A percentile compares a stretch with the other conserved stretches of the same genome.
Conservation (phyloP, 2,329 filamentous ascomycete species). For the Neoascochyta sp. region DNA sequence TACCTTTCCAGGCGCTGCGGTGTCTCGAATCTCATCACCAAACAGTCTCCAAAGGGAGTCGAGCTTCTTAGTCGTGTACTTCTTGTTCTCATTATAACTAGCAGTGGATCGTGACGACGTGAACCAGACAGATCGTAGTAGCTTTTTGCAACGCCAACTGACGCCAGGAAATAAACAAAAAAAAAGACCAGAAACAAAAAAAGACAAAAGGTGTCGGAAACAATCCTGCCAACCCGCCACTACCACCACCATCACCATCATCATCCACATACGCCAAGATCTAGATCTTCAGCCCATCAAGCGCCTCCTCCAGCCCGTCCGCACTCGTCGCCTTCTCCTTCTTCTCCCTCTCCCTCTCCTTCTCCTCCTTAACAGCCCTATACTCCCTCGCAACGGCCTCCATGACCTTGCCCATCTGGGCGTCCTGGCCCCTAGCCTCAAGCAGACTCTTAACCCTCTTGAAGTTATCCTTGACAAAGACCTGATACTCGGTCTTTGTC, state of each 20-base stretch:
- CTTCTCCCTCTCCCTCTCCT: conserved; percentile 11
- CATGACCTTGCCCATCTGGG: conserved; percentile 61
- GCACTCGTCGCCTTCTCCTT: conserved; percentile 10
- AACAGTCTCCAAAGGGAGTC: no score
- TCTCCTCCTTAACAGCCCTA: conserved; percentile 45
- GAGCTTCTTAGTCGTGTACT: no score
- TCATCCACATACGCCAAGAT: not conserved
- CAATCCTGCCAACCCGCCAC: no score
- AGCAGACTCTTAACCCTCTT: conserved; percentile 40
- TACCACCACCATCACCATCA: not conserved
- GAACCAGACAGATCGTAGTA: no score
- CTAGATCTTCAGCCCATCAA: conserved; percentile 25
- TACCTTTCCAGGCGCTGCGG: no score
- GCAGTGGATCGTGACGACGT: no score
- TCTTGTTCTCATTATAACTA: no score
- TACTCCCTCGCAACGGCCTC: conserved; percentile 62
- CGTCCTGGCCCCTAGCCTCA: conserved; percentile 52
- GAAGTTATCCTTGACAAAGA: conserved; percentile 67
- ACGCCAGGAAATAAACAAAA: no score
- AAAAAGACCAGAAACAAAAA: no score
- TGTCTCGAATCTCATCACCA: no score
- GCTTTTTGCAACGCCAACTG: no score
- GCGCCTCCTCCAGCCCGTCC: conserved; percentile 14
- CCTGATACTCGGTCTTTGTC: conserved; percentile 51
- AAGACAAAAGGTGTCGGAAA: no score